These are phyloP conservation scores for Hypoxylon sp. DNA, from an alignment of 2,329 filamentous ascomycete species.

Conservation along the genomic window DNA sequence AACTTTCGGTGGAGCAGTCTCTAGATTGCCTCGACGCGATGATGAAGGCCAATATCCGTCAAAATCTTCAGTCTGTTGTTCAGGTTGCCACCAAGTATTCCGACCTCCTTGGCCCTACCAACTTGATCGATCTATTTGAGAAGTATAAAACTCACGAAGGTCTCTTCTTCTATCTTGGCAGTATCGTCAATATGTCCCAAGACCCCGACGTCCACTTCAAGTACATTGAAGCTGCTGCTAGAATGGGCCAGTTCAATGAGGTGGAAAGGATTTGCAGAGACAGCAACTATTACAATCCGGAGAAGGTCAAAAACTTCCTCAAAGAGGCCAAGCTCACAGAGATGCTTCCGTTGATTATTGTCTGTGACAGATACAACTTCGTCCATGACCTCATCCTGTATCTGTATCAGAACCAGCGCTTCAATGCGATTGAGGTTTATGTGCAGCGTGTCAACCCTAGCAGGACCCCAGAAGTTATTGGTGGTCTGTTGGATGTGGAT, in stretches of 20 bases:
- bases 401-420: conserved; percentile 99
- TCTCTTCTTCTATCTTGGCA: conserved; percentile 97
- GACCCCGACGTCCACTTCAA: conserved; percentile 98
- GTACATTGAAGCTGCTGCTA: conserved; percentile 97
- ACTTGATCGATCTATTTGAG: conserved; percentile 93
- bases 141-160: conserved; percentile 98
- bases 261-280: conserved; percentile 98
- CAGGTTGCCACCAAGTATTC: conserved; percentile 98
- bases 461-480: conserved; percentile 91
- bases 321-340: conserved; percentile 95
- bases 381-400: conserved; percentile 97
- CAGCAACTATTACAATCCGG: conserved; percentile 88
- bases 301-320: conserved; percentile 99
- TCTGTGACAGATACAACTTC: conserved; percentile 99
- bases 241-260: conserved; percentile 93
- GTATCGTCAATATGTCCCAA: conserved; percentile 96
- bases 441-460: conserved; percentile 96
- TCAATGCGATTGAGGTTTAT: conserved; percentile 98
- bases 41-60: conserved; percentile 96
- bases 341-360: conserved; percentile 95
- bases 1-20: conserved; percentile 94
- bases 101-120: conserved; percentile 88
- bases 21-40: conserved; percentile 95
- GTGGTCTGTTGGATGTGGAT: conserved; percentile 94
- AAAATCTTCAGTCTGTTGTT: conserved; percentile 94